Evolutionary conservation across 495 filamentous ascomycete genomes (phyloP).

Genomic region (Penicillium chermesinum): DNA sequence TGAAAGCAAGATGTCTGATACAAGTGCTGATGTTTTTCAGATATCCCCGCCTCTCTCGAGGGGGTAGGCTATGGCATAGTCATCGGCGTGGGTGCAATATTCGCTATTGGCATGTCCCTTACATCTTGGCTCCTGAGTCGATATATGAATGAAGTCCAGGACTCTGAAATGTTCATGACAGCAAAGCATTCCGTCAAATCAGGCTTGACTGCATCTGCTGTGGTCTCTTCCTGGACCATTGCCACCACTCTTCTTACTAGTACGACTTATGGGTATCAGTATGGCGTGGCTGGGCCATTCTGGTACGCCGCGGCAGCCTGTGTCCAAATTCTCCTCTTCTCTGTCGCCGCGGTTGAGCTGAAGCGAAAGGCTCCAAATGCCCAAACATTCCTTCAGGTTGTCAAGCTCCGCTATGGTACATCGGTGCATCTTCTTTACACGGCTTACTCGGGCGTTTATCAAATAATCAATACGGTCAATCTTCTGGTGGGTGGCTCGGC

Average conservation of each 20-base stretch:
- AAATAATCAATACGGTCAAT: background rate
- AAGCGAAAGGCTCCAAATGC: background rate
- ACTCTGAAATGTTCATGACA: background rate
- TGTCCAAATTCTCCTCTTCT: background rate
- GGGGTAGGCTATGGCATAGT: background rate
- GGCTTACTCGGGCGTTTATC: background rate
- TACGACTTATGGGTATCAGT: background rate
- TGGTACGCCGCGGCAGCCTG: background rate
- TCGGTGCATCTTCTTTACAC: background rate
- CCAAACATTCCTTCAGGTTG: background rate
- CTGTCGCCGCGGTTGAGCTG: background rate
- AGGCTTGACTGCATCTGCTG: background rate
- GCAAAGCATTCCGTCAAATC: background rate
- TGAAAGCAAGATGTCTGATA: no score
- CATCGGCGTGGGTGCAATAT: background rate
- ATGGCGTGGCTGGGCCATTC: background rate
- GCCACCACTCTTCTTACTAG: background rate
- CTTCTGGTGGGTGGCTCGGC: background rate
- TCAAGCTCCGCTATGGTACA: background rate
- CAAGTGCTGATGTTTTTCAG: background rate
- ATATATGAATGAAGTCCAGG: background rate
- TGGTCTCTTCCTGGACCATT: background rate
- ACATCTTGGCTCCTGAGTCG: background rate
- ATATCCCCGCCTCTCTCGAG: background rate
- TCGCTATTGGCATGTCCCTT: background rate